Evolutionary conservation across 345 rosid species (phyloP).

Genomic region (Carallia pectinifolia): DNA sequence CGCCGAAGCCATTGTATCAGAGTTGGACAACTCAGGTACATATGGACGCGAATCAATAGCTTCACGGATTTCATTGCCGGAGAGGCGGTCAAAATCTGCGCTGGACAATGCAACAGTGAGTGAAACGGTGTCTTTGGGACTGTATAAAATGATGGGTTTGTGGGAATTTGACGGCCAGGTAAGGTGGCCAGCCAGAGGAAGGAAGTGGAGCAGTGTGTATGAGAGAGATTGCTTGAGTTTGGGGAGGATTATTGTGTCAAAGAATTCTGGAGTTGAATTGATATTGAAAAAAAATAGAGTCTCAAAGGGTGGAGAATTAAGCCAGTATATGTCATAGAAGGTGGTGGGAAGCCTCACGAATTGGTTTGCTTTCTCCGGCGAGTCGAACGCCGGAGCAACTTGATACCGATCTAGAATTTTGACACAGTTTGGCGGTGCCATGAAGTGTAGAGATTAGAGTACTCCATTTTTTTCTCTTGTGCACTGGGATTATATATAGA

Average conservation of each 20-base stretch:
- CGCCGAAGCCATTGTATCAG: neutral
- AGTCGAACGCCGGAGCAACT: neutral
- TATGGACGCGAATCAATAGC: neutral
- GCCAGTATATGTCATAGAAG: constrained; percentile 11
- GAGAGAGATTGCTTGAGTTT: constrained; percentile 17
- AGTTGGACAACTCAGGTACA: neutral
- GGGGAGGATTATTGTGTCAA: constrained; percentile 8
- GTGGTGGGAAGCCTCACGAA: constrained; percentile 16
- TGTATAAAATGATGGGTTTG: constrained; percentile 5
- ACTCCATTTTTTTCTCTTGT: too few species aligned
- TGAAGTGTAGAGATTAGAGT: too few species aligned
- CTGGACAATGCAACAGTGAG: constrained; percentile 11
- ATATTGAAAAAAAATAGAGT: constrained; percentile 10
- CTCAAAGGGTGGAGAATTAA: constrained; percentile 14
- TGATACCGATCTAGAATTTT: constrained; percentile 7
- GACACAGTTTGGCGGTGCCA: neutral
- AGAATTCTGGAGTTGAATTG: neutral
- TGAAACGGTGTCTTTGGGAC: constrained; percentile 4
- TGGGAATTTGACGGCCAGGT: constrained; percentile 1
- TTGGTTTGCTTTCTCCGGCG: neutral
- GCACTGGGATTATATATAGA: too few species aligned
- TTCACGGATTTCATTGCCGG: neutral
- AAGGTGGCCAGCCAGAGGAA: constrained; percentile 18
- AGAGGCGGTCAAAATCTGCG: constrained; percentile 5
- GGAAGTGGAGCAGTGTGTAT: constrained; percentile 12